phyloP scores from a whole-genome alignment of 306 rosid genomes.

The Coriaria nepalensis region DNA sequence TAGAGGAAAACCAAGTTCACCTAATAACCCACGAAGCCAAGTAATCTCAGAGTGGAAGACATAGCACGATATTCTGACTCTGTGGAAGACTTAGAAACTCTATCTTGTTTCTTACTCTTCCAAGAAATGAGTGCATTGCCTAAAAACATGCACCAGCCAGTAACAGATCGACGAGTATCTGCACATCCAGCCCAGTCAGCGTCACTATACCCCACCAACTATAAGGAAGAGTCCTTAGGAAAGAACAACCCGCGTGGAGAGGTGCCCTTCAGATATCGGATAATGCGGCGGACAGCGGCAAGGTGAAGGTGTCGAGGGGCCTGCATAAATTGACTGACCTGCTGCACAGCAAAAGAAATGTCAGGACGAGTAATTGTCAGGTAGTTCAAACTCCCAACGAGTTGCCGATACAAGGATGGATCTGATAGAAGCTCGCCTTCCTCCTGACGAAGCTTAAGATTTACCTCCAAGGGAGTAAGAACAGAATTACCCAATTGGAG shows the following conservation, averaged over 20 bases:
- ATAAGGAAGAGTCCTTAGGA: no score
- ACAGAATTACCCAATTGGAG: background rate
- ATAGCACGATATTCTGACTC: background rate
- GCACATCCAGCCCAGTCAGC: no score
- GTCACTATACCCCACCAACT: no score
- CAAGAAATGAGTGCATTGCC: background rate
- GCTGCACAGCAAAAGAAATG: background rate
- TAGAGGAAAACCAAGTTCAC: background rate
- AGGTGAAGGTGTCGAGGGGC: background rate
- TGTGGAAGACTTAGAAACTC: no score
- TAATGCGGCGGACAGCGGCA: background rate
- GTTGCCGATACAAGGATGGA: background rate
- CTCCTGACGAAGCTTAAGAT: background rate
- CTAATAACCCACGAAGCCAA: background rate
- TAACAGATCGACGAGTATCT: background rate
- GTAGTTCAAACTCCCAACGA: conserved; percentile 4
- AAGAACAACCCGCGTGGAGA: no score
- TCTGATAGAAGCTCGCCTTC: background rate
- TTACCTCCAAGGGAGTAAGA: background rate
- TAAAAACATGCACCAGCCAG: conserved; percentile 2
- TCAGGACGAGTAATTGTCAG: conserved; percentile 3
- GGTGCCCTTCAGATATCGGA: no score
- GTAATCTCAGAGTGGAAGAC: background rate
- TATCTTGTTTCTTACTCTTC: no score
- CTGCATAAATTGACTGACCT: conserved; percentile 5